phyloP scores from a whole-genome alignment of 1,284 basidiomycete genomes.

The Sutorius eximius region DNA sequence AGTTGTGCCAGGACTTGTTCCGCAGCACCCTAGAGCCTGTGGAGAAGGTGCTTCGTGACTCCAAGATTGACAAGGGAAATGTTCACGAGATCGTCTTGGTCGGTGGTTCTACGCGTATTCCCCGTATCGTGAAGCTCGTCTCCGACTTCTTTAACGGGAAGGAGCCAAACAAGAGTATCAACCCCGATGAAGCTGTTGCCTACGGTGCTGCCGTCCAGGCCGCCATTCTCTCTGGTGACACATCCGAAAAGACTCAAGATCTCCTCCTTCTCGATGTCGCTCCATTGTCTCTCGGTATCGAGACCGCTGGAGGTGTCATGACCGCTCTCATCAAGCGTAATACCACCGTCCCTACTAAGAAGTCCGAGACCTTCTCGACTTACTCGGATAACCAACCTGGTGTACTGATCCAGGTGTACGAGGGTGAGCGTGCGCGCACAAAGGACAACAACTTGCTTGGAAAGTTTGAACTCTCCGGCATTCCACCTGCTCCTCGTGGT shows the following conservation, averaged over 20 bases:
- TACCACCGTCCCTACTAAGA: conserved; percentile 99
- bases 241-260: conserved; percentile 97
- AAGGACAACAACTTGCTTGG: conserved; percentile 99
- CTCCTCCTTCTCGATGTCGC: conserved; percentile 96
- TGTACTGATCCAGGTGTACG: conserved; percentile 98
- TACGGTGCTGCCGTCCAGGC: conserved; percentile 99
- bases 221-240: conserved; percentile 96
- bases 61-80: conserved; percentile 95
- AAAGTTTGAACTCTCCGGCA: conserved; percentile 98
- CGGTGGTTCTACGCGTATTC: conserved; percentile 98
- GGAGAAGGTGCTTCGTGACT: conserved; percentile 97
- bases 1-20: conserved; percentile 97
- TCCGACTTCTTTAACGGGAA: conserved; percentile 99
- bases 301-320: conserved; percentile 99
- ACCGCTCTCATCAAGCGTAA: conserved; percentile 97
- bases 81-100: conserved; percentile 98
- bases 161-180: conserved; percentile 96
- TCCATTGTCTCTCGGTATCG: conserved; percentile 96
- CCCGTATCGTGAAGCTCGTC: conserved; percentile 96
- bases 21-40: conserved; percentile 95
- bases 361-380: conserved; percentile 98
- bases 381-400: conserved; percentile 99
- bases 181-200: conserved; percentile 99
- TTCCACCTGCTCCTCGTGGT: conserved; percentile 97
- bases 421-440: conserved; percentile 98